Evolutionary conservation across 257 asterid species (phyloP), one percentile per base, ranked within the genome.

Genomic region (Rhazya stricta): DNA sequence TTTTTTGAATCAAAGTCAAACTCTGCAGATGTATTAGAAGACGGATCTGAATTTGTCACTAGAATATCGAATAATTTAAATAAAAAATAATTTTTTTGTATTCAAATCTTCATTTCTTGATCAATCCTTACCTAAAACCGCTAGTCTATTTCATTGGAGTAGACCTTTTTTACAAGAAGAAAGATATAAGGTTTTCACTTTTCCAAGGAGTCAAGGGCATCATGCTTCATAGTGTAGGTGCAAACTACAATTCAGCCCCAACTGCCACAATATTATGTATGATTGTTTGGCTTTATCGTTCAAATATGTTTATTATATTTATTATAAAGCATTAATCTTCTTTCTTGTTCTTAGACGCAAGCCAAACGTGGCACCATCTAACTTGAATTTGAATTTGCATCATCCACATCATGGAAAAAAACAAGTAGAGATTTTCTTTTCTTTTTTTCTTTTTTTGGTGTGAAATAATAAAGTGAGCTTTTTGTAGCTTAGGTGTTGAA

Each of bases 281-380:
- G 10, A 50, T 27, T 72, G 3, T 71, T 32, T 25, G 23, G 27
- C 16, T 39, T 54, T 4, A 3, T 21, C 3, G 5, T 39, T 73
- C 10, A 42, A 57, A 73, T n/a, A 16, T 69, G 25, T 27, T 27
- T n/a, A n/a, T 9, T 1, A 27, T 53, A 39, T 73, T n/a, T 12
- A 2, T 50, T 18, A 13, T 5, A 3, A 30, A 46, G 43, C 21
- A n/a, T 54, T 54, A 54, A 54, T 51, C 34, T 32, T 15, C 46
- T 72, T 34, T 54, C 37, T 34, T 13, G 29, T 37, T 9, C 21
- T 57, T 73, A 10, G 25, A 27, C 58, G 69, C 67, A 75, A 67
- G 16, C 73, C 37, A 15, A 21, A 65, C 78, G 78, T 66, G 73
- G 73, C 67, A 36, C 32, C 23, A 8, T 25, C 16, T 18, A 51